Evolutionary conservation across 441 rosid genomes (phyloP), one percentile per base, ranked within the genome.

Genomic region (Bruguiera hainesii): DNA sequence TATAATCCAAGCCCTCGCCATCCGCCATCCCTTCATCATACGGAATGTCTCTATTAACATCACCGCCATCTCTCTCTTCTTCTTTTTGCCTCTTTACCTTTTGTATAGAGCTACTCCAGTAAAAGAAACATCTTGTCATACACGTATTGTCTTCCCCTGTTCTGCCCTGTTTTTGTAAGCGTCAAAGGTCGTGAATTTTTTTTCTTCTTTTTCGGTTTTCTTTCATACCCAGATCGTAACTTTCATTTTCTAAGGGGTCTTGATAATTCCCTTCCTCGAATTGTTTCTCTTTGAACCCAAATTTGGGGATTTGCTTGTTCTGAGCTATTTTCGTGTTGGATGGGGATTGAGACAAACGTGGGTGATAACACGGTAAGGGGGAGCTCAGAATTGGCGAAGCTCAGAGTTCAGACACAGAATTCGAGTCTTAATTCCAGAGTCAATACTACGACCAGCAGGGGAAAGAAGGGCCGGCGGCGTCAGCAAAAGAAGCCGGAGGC

Each of bases 291-390:
- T 33, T 58, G 7, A 29, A 15, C 62, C 48, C 28, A 39, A 25
- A 37, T 72, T 64, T 48, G 58, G 7, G 58, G 65, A 21, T 56
- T 63, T 25, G 15, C 20, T 11, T 20, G 26, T 37, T 56, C 31
- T 31, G 58, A 48, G 26, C 4, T 39, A 20, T 61, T 9, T 28
- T 11, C 3, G 1, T 25, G 26, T 30, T 76, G 67, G 66, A 89
- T 91, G 97, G 96, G 94, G 73, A 81, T 85, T 78, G 85, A 79
- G 73, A 76, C 83, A 58, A 79, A 71, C 28, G 67, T 70, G 75
- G 78, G 63, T 26, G 73, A 79, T 33, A 77, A 20, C 18, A 42
- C 18, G 48, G 18, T 42, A 3, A 42, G 13, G 48, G 48, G 15
- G 48, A 42, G 48, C 3, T 42, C 48, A 42, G 48, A 42, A 11